Base-by-base conservation (phyloP, 108 stramenopile species). In the Fragilaria radians region DNA sequence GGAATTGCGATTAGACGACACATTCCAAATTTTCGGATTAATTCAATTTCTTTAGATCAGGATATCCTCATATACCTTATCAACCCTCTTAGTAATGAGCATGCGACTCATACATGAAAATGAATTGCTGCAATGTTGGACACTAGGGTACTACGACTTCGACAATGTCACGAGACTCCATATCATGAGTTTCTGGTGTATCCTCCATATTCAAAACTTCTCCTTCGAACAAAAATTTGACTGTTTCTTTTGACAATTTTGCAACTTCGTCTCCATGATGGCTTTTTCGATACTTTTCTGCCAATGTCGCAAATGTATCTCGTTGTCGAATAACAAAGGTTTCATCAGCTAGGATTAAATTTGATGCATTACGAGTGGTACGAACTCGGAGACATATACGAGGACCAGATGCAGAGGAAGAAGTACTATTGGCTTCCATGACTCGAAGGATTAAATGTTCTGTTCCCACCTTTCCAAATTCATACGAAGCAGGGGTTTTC, bases 81-180 rank as follows among this genome's bases (percentile, higher is more conserved):
- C 51, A 52, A n/a, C n/a, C n/a, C n/a, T n/a, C n/a, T n/a, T n/a
- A n/a, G n/a, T n/a, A n/a, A n/a, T n/a, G n/a, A n/a, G n/a, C n/a
- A n/a, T n/a, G n/a, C n/a, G n/a, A n/a, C n/a, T n/a, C n/a, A n/a
- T n/a, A n/a, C n/a, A n/a, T n/a, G n/a, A n/a, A n/a, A n/a, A n/a
- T n/a, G n/a, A n/a, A n/a, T n/a, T n/a, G n/a, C n/a, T n/a, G n/a
- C n/a, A n/a, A n/a, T n/a, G n/a, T n/a, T n/a, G n/a, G n/a, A n/a
- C n/a, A n/a, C n/a, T n/a, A n/a, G n/a, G n/a, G 17, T 11, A 78
- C 59, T 11, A 51, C 54, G 28, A 73, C 72, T 62, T 87, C 80
- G 19, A 87, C 59, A 32, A 89, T 48, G 65, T 85, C 84, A 52
- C 74, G 82, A 48, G 80, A 78, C 51, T 84, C 82, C 72, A 89